phyloP scores from a whole-genome alignment of 106 monocot species.

The Dactylorhiza incarnata region DNA sequence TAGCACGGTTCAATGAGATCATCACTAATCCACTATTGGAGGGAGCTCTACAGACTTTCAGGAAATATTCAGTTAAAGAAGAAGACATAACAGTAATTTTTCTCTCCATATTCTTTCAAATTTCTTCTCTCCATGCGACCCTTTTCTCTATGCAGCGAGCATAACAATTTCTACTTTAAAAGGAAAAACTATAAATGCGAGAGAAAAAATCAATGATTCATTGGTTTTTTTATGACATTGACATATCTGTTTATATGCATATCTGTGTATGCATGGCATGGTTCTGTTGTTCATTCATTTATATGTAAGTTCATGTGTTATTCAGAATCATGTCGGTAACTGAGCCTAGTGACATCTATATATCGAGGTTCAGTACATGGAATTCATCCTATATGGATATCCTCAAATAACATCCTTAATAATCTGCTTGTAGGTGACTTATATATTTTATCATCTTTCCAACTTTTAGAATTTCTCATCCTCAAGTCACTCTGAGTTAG shows the following conservation, averaged over 20 bases:
- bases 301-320: too few relatives aligned
- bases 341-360: too few relatives aligned
- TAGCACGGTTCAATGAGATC: constrained; percentile 91
- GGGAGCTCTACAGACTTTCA: constrained; percentile 88
- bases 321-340: too few relatives aligned
- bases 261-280: background rate
- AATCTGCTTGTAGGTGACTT: too few relatives aligned
- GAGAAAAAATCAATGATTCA: background rate
- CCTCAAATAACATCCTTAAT: too few relatives aligned
- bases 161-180: background rate
- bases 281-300: too few relatives aligned
- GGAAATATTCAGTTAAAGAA: constrained; percentile 65
- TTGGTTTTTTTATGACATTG: background rate
- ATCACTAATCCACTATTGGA: constrained; percentile 81
- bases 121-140: background rate
- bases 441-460: too few relatives aligned
- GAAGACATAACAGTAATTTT: constrained; percentile 72
- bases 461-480: too few relatives aligned
- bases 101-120: background rate
- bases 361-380: too few relatives aligned
- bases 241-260: background rate
- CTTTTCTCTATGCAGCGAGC: background rate
- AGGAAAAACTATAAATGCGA: background rate
- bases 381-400: too few relatives aligned
- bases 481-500: too few relatives aligned